These are phyloP conservation scores for Malassezia globosa DNA, from an alignment of 1,284 basidiomycete genomes.

Conservation along the genomic window DNA sequence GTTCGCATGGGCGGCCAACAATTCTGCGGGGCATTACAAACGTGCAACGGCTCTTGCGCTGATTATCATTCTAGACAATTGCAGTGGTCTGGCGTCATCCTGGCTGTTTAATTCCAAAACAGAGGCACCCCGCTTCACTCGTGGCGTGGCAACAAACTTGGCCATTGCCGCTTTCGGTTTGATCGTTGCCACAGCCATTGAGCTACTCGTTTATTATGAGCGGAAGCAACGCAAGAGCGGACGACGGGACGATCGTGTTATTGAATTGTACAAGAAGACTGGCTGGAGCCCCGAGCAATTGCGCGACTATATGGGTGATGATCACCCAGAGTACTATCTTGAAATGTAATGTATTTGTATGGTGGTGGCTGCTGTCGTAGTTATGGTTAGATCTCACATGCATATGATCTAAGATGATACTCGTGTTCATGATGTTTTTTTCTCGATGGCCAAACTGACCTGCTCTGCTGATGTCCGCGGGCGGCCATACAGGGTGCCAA, in stretches of 20 bases:
- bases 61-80: conserved; percentile 36
- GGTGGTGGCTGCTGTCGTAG: no score
- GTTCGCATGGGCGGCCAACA: conserved; percentile 21
- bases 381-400: no score
- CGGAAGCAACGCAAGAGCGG: conserved; percentile 21
- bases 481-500: no score
- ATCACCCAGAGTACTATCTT: conserved; percentile 29
- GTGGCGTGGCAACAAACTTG: conserved; percentile 31
- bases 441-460: no score
- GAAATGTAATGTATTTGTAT: conserved; percentile 17
- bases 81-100: conserved; percentile 25
- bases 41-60: conserved; percentile 30
- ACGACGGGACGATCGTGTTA: conserved; percentile 25
- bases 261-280: conserved; percentile 15
- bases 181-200: conserved; percentile 21
- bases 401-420: no score
- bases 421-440: no score
- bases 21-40: conserved; percentile 29
- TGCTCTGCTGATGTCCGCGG: no score
- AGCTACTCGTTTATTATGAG: conserved; percentile 30
- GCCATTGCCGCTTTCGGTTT: conserved; percentile 21
- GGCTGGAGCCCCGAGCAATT: conserved; percentile 27
- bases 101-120: conserved; percentile 25
- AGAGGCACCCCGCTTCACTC: conserved; percentile 23
- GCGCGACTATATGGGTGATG: conserved; percentile 33